Percentiles rank a stretch among this genome's conserved stretches.
Conservation (phyloP, 805 yeast genomes). For the Myxozyma nipponensis region DNA sequence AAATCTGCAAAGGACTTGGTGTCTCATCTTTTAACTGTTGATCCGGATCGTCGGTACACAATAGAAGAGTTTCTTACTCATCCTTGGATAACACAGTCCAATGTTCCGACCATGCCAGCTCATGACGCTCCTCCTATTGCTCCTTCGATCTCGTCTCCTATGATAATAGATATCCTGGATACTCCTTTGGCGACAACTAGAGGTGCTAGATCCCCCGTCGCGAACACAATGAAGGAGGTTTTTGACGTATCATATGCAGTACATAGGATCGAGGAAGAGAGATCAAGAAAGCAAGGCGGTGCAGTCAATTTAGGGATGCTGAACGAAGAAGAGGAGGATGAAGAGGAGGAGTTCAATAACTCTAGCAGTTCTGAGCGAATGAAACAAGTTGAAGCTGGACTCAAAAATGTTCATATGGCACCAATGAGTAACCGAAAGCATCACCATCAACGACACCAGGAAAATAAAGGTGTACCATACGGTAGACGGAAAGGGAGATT, state of each 20-base stretch:
- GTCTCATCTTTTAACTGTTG: conserved; percentile 62
- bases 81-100: conserved; percentile 60
- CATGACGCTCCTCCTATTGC: conserved; percentile 23
- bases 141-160: conserved; percentile 9
- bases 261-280: conserved; percentile 71
- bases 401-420: conserved; percentile 25
- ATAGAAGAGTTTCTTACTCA: conserved; percentile 68
- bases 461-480: not conserved
- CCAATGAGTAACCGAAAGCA: conserved; percentile 3
- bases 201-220: conserved; percentile 48
- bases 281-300: conserved; percentile 36
- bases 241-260: conserved; percentile 84
- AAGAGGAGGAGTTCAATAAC: conserved; percentile 28
- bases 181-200: conserved; percentile 18
- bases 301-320: conserved; percentile 36
- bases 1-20: conserved; percentile 67
- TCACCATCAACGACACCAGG: not conserved
- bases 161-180: conserved; percentile 24
- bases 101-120: conserved; percentile 32
- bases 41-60: conserved; percentile 63
- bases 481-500: conserved; percentile 35
- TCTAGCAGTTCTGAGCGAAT: conserved; percentile 9
- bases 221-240: conserved; percentile 77
- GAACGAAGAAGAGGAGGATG: conserved; percentile 40
- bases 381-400: conserved; percentile 26